Evolutionary conservation across 2,329 filamentous ascomycete species (phyloP).

Genomic region (Canariomyces notabilis): DNA sequence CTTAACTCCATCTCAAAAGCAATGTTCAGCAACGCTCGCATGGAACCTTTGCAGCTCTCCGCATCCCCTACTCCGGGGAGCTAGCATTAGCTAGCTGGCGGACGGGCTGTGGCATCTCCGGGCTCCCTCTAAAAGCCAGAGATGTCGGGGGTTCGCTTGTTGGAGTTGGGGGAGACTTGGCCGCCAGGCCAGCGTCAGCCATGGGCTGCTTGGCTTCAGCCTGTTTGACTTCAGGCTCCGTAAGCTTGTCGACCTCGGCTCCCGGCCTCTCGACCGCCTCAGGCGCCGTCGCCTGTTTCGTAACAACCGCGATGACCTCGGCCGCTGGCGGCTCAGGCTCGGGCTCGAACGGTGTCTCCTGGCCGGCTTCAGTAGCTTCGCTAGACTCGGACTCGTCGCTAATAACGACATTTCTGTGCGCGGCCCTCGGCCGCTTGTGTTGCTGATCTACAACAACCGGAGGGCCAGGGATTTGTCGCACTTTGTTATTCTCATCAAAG

Average conservation of each 20-base stretch:
- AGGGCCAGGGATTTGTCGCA: conserved; percentile 28
- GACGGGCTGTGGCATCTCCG: conserved; percentile 47
- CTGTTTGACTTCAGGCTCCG: too few relatives aligned
- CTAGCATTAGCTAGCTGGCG: conserved; percentile 31
- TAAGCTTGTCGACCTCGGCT: conserved; percentile 1
- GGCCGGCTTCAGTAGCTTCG: conserved; percentile 13
- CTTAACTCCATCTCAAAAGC: conserved; percentile 12
- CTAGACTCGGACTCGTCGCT: conserved; percentile 24
- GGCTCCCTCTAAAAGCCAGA: conserved; percentile 57
- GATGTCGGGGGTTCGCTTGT: conserved; percentile 34
- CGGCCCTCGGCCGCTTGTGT: conserved; percentile 18
- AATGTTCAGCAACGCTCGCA: background rate
- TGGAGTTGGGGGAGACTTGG: conserved; percentile 28
- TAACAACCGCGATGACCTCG: conserved; percentile 24
- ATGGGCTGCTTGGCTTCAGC: conserved; percentile 7
- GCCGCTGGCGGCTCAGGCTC: conserved; percentile 21
- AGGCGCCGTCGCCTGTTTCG: conserved; percentile 4
- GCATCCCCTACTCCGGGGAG: conserved; percentile 8
- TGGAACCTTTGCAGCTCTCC: background rate
- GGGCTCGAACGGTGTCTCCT: conserved; percentile 29
- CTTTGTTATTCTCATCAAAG: conserved; percentile 33
- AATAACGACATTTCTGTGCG: conserved; percentile 23
- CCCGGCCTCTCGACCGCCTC: background rate
- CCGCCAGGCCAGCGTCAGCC: conserved; percentile 10
- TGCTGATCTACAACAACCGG: conserved; percentile 12